Evolutionary conservation across 495 filamentous ascomycete genomes (phyloP), one percentile per base, ranked within the genome.

Genomic region (Venustampulla echinocandica): DNA sequence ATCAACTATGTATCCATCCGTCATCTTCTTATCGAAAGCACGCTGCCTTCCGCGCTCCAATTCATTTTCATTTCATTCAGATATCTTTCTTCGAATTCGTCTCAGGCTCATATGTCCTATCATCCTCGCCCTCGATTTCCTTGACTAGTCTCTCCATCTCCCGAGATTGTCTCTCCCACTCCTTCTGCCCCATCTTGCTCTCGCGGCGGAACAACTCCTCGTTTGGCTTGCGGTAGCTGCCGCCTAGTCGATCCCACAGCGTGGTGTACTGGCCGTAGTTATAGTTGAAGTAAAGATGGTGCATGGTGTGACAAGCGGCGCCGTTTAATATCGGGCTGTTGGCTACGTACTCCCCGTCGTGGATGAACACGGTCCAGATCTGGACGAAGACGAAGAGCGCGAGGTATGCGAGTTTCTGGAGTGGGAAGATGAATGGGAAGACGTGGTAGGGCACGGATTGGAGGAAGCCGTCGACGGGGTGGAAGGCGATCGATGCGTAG

Each of bases 201-300:
- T 95, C 87, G 54, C 83, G 81, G 47, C 80, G 67, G 73, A 96
- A 96, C 48, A 95, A 72, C 58, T 87, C 87, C 48, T 79, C 76
- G 52, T 94, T 94, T 9, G 90, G 90, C 68, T 82, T 76, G 48
- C 89, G 74, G 69, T 95, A 97, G 65, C 83, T 92, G 40, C 84
- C 84, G 49, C 87, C 86, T 25, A 97, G 59, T 39, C 92, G 80
- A 60, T 97, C 90, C 90, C 90, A 97, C 24, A 95, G 67, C 4
- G 92, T 97, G 2, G 86, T 94, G 69, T 88, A 97, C 62, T 97
- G 90, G 47, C 92, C 90, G 54, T 95, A 97, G 69, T 95, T 97
- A 76, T 88, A 95, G 69, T 93, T 94, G 79, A 97, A 97, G 65
- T 93, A 93, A n/a, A 94, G 67, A 61, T 97, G 90, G 64, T 97